Evolutionary conservation across 768 basidiomycete genomes (phyloP).

Genomic region (Pleurotus eryngii): DNA sequence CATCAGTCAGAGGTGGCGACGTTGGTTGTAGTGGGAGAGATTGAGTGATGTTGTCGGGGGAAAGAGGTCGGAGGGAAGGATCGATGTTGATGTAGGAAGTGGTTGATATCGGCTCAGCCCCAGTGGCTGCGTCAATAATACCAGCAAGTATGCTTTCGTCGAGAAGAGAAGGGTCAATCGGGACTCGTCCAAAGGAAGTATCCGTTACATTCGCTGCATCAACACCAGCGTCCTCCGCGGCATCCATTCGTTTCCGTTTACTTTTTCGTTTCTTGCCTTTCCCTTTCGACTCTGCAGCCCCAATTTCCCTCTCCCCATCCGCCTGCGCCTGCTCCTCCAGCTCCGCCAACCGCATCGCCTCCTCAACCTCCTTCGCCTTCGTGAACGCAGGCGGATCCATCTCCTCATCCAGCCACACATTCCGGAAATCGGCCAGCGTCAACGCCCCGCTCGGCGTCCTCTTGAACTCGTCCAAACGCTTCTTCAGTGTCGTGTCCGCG

Average conservation of each 20-base stretch:
- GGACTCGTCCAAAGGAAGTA: conserved; percentile 22
- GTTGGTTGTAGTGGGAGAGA: conserved; percentile 34
- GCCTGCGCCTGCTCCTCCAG: conserved; percentile 29
- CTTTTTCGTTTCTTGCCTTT: conserved; percentile 26
- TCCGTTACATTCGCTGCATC: conserved; percentile 23
- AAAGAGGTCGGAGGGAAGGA: not conserved
- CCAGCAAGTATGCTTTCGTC: conserved; percentile 67
- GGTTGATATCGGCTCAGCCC: conserved; percentile 39
- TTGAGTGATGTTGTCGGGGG: conserved; percentile 46
- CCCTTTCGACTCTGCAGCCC: conserved; percentile 23
- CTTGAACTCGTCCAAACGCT: conserved; percentile 93
- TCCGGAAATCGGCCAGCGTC: conserved; percentile 86
- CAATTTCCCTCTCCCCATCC: conserved; percentile 21
- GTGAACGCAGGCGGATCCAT: conserved; percentile 90
- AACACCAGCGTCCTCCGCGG: conserved; percentile 26
- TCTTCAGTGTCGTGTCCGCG: conserved; percentile 91
- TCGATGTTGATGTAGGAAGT: conserved; percentile 12
- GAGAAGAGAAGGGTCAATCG: conserved; percentile 57
- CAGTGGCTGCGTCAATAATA: conserved; percentile 36
- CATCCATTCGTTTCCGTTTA: conserved; percentile 35
- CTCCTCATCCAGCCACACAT: conserved; percentile 88
- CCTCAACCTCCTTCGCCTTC: conserved; percentile 70
- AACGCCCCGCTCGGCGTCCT: conserved; percentile 81
- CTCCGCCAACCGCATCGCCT: conserved; percentile 42
- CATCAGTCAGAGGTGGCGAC: conserved; percentile 18